These are phyloP conservation scores for Aspergillus egyptiacus DNA, from an alignment of 495 filamentous ascomycete genomes.

Conservation along the genomic window DNA sequence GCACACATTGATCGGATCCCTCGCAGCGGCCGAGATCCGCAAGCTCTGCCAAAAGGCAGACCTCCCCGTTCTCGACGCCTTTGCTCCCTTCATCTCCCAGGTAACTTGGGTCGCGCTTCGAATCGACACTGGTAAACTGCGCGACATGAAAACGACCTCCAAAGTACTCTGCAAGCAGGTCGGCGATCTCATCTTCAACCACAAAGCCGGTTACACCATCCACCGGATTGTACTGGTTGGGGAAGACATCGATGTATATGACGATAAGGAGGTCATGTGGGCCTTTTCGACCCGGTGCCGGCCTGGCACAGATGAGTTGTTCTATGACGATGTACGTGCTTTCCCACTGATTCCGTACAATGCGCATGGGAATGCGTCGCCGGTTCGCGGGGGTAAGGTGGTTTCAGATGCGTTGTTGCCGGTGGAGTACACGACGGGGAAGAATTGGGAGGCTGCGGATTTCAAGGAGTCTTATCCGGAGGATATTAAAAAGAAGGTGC, in stretches of 20 bases:
- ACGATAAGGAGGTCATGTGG: conserved; percentile 37
- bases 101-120: conserved; percentile 37
- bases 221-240: conserved; percentile 32
- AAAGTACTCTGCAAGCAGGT: conserved; percentile 6
- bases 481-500: conserved; percentile 28
- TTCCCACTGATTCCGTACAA: conserved; percentile 39
- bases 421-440: conserved; percentile 27
- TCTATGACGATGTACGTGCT: conserved; percentile 33
- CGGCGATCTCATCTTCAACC: conserved; percentile 31
- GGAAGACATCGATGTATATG: conserved; percentile 35
- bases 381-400: conserved; percentile 29
- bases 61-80: conserved; percentile 33
- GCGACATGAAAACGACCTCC: conserved; percentile 22
- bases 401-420: conserved; percentile 35
- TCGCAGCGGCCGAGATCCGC: conserved; percentile 35
- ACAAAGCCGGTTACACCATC: conserved; percentile 34
- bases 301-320: conserved; percentile 29
- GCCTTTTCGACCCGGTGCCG: conserved; percentile 37
- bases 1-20: conserved; percentile 35
- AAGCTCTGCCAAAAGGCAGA: conserved; percentile 29
- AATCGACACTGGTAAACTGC: conserved; percentile 29
- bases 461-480: conserved; percentile 33
- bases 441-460: conserved; percentile 27
- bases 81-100: conserved; percentile 36
- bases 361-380: conserved; percentile 26